phyloP scores from a whole-genome alignment of 192 early-diverging fungal genomes.

The Spinellus fusiger region DNA sequence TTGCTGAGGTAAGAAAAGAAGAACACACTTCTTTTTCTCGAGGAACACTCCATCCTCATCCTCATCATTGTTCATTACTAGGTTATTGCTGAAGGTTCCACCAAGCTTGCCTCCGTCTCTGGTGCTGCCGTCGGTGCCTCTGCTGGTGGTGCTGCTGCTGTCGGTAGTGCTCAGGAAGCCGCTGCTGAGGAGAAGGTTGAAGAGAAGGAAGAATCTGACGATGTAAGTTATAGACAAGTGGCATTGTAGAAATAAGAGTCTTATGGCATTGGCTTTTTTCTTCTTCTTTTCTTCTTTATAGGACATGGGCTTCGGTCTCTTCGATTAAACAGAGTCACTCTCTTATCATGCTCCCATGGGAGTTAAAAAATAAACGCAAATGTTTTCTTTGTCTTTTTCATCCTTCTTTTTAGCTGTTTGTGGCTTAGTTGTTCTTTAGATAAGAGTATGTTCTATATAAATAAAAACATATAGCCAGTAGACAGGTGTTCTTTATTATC shows the following conservation, averaged over 20 bases:
- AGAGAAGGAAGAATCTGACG: conserved; percentile 84
- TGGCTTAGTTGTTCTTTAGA: no score
- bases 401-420: no score
- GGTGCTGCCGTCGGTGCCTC: conserved; percentile 77
- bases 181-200: conserved; percentile 82
- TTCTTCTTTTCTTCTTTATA: conserved; percentile 3
- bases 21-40: not conserved
- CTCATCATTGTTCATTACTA: conserved; percentile 14
- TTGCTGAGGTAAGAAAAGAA: conserved; percentile 58
- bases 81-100: conserved; percentile 84
- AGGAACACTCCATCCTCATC: conserved; percentile 4
- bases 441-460: no score
- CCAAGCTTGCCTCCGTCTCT: conserved; percentile 92
- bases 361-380: not conserved
- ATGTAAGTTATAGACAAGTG: conserved; percentile 75
- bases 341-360: not conserved
- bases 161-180: conserved; percentile 55
- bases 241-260: conserved; percentile 66
- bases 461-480: no score
- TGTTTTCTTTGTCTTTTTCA: not conserved
- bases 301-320: conserved; percentile 93
- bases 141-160: conserved; percentile 59
- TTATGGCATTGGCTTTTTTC: no score
- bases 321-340: conserved; percentile 68
- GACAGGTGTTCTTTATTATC: no score